Percentiles rank a stretch among this genome's conserved stretches.
These are phyloP conservation scores for Claviceps paspali DNA, from an alignment of 2,329 filamentous ascomycete species.

Conservation along the genomic window DNA sequence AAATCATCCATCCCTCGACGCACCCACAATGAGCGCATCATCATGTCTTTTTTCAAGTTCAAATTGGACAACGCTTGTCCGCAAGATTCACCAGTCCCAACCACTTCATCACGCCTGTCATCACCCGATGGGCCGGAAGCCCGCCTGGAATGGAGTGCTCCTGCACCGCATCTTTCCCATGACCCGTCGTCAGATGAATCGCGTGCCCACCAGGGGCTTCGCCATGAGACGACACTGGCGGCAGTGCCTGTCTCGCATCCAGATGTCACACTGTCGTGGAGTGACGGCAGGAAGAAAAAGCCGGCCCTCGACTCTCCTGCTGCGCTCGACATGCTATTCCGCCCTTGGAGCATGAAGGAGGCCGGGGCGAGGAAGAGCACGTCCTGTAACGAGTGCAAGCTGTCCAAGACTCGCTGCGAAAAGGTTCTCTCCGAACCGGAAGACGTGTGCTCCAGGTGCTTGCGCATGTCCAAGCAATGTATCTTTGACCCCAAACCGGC, in stretches of 20 bases:
- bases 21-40: slow-evolving; percentile 5
- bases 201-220: background rate
- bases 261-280: background rate
- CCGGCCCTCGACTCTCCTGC: background rate
- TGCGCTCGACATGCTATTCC: background rate
- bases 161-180: background rate
- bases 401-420: slow-evolving; percentile 4
- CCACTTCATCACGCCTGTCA: background rate
- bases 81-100: background rate
- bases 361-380: background rate
- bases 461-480: slow-evolving; percentile 3
- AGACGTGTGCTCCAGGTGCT: slow-evolving; percentile 1
- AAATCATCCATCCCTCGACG: background rate
- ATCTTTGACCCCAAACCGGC: slow-evolving; percentile 3
- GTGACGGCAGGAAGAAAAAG: slow-evolving; percentile 1
- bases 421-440: background rate
- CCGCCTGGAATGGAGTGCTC: background rate
- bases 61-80: slow-evolving; percentile 3
- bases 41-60: slow-evolving; percentile 6
- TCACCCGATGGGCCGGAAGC: background rate
- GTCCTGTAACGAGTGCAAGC: slow-evolving; percentile 3
- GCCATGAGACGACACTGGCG: background rate
- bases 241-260: background rate
- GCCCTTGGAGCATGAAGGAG: slow-evolving; percentile 3
- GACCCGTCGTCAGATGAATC: background rate